Base-by-base conservation (phyloP, 1,284 basidiomycete genomes). In the Microstroma glucosiphilum region DNA sequence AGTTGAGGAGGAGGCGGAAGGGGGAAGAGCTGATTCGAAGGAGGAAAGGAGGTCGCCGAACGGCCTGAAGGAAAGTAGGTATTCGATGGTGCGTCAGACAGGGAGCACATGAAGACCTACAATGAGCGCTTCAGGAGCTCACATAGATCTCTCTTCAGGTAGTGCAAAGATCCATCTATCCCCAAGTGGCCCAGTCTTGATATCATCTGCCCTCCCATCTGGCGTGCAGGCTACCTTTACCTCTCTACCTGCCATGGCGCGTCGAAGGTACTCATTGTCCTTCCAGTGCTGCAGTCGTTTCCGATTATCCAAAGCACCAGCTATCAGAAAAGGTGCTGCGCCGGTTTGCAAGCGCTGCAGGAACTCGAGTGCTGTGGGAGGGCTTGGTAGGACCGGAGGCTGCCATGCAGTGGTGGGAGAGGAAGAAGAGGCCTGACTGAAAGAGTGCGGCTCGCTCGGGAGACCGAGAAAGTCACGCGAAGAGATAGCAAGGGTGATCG, bases 131-230 rank as follows among this genome's bases (percentile, higher is more conserved):
- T n/a, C n/a, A n/a, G n/a, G n/a, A n/a, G n/a, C 60, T 62, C 55
- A 64, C 67, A 74, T 68, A 9, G 19, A 41, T 17, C 53, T 60
- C 42, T 74, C 70, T 8, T 60, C 42, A 1, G 74, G 74, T 40
- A 76, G 68, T 17, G 68, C 73, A 62, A 76, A 75, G 15, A 75
- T 37, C 74, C 3, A 25, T 11, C 19, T 41, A 12, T n/a, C 51
- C 58, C 8, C 56, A 25, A 48, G n/a, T 19, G 48, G 7, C 23
- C 62, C 63, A 1, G 66, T 60, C 41, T 69, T 61, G 23, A 75
- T 41, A 53, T 76, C 74, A 55, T 76, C 74, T 6, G 74, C 74
- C 40, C 68, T 59, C 11, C 74, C 74, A 48, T 76, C 68, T 1
- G 70, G 71, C 9, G 74, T 76, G 30, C 75, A 55, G 37, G 74